Evolutionary conservation across 306 rosid species (phyloP).

Genomic region (Erythrophleum fordii): DNA sequence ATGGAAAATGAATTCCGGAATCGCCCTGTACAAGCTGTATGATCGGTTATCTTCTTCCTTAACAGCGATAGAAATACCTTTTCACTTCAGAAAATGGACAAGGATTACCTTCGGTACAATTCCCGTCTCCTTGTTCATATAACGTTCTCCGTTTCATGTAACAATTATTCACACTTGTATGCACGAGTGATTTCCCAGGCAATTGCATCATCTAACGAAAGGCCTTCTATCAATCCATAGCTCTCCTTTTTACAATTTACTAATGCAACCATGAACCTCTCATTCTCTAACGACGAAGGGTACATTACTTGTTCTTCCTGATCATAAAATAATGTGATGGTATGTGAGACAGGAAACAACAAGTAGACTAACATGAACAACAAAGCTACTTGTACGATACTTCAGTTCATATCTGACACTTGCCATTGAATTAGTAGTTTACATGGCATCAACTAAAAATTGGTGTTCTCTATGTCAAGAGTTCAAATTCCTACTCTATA

Average conservation of each 20-base stretch:
- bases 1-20: slow-evolving; percentile 13
- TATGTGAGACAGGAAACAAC: not conserved
- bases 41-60: not conserved
- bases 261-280: slow-evolving; percentile 81
- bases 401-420: not conserved
- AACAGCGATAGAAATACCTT: not conserved
- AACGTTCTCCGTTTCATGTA: not conserved
- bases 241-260: slow-evolving; percentile 57
- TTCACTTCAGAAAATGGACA: not conserved
- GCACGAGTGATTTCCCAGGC: slow-evolving; percentile 94
- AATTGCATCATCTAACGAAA: slow-evolving; percentile 47
- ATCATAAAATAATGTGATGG: not conserved
- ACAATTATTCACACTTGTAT: slow-evolving; percentile 55
- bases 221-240: slow-evolving; percentile 33
- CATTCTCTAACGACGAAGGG: slow-evolving; percentile 73
- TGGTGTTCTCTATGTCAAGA: not conserved
- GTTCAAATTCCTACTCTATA: not conserved
- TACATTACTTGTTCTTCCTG: slow-evolving; percentile 95
- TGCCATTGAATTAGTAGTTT: not conserved
- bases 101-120: not conserved
- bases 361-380: not conserved
- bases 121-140: not conserved
- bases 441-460: not conserved
- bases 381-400: not conserved
- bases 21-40: not conserved